Conservation (phyloP, 768 basidiomycete genomes). For the Vararia minispora region DNA sequence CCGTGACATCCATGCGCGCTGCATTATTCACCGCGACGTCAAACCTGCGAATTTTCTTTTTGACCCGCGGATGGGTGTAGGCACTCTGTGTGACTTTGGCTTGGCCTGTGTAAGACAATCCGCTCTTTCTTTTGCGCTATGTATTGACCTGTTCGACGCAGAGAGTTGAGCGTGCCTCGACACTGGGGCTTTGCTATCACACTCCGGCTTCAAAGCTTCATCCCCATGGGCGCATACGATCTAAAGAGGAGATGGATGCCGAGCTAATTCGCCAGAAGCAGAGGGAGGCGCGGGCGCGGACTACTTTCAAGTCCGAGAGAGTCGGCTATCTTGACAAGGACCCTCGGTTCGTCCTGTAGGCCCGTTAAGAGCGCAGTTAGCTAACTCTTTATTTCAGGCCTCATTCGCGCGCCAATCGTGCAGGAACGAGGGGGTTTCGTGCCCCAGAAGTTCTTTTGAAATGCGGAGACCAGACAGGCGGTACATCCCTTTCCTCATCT, state of each 20-base stretch:
- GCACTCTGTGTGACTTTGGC: slow-evolving; percentile 91
- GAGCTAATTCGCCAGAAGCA: slow-evolving; percentile 46
- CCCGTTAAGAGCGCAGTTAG: slow-evolving; percentile 1
- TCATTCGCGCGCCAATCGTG: slow-evolving; percentile 85
- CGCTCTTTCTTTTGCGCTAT: slow-evolving; percentile 8
- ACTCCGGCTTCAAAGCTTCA: slow-evolving; percentile 44
- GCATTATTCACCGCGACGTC: slow-evolving; percentile 92
- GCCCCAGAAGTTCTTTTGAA: slow-evolving; percentile 95
- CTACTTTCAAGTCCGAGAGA: slow-evolving; percentile 43
- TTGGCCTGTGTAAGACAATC: slow-evolving; percentile 88
- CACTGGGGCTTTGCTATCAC: slow-evolving; percentile 58
- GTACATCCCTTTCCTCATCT: slow-evolving; percentile 32
- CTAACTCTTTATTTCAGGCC: slow-evolving; percentile 33
- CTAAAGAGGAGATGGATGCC: slow-evolving; percentile 33
- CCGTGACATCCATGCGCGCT: slow-evolving; percentile 75
- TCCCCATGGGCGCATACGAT: slow-evolving; percentile 58
- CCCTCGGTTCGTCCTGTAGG: slow-evolving; percentile 35
- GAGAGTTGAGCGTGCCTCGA: slow-evolving; percentile 33
- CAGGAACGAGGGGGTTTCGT: slow-evolving; percentile 93
- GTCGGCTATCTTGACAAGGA: slow-evolving; percentile 77
- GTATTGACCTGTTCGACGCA: slow-evolving; percentile 1
- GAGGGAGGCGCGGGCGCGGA: slow-evolving; percentile 46
- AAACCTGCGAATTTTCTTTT: slow-evolving; percentile 98
- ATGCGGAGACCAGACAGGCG: slow-evolving; percentile 86
- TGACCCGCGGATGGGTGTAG: slow-evolving; percentile 72